Conservation (phyloP, 2,329 filamentous ascomycete genomes). For the Curvularia lunata region DNA sequence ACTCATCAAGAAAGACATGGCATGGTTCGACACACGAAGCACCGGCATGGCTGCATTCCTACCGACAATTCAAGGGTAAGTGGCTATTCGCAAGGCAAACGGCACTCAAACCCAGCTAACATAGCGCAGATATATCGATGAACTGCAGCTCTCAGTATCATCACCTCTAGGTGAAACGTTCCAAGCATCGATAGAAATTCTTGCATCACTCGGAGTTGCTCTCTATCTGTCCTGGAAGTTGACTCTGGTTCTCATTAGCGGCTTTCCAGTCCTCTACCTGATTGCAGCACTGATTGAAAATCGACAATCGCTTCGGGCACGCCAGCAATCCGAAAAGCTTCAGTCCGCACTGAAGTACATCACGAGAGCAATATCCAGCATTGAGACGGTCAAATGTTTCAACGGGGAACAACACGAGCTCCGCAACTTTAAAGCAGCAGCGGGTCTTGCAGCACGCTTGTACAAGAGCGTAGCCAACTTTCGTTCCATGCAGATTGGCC, state of each 20-base stretch:
- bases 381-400: constrained; percentile 86
- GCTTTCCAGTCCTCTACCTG: constrained; percentile 70
- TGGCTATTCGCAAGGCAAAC: constrained; percentile 12
- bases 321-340: constrained; percentile 71
- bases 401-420: constrained; percentile 76
- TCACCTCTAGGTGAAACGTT: constrained; percentile 76
- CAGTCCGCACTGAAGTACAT: constrained; percentile 73
- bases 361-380: constrained; percentile 71
- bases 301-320: constrained; percentile 69
- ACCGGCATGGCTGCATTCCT: constrained; percentile 76
- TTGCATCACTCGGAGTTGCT: constrained; percentile 72
- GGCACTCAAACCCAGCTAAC: background rate
- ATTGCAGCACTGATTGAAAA: constrained; percentile 66
- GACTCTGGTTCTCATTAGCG: constrained; percentile 77
- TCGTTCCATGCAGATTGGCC: constrained; percentile 74
- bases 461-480: constrained; percentile 73
- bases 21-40: constrained; percentile 79
- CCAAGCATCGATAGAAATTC: constrained; percentile 67
- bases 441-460: constrained; percentile 64
- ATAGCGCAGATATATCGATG: constrained; percentile 72
- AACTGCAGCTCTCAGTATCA: constrained; percentile 80
- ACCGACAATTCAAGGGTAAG: constrained; percentile 75
- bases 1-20: constrained; percentile 74
- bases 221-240: constrained; percentile 84
- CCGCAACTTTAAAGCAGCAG: constrained; percentile 66